These are phyloP conservation scores for Bretziella fagacearum DNA, from an alignment of 2,329 filamentous ascomycete genomes.

Conservation along the genomic window DNA sequence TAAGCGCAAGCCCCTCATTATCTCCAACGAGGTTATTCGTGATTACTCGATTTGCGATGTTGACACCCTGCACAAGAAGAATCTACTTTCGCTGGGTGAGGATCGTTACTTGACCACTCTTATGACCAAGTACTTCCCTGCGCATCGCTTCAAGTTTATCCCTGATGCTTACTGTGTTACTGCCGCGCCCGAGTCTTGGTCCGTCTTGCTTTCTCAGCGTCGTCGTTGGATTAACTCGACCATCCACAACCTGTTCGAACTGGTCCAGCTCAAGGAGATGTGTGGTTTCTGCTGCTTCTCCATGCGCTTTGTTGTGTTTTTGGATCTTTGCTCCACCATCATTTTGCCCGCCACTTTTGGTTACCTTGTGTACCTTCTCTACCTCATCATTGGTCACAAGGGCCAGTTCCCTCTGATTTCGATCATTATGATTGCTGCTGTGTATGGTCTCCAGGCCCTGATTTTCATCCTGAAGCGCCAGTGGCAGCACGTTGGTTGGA, in stretches of 20 bases:
- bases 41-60: constrained; percentile 83
- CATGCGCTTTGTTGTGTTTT: constrained; percentile 91
- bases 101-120: constrained; percentile 94
- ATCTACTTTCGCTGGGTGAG: constrained; percentile 80
- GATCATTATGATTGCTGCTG: constrained; percentile 70
- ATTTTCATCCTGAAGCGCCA: constrained; percentile 95
- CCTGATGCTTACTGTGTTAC: constrained; percentile 86
- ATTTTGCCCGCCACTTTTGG: constrained; percentile 77
- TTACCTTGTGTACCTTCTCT: constrained; percentile 79
- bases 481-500: constrained; percentile 98
- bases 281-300: constrained; percentile 98
- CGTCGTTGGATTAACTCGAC: constrained; percentile 99
- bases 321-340: constrained; percentile 84
- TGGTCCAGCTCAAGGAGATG: constrained; percentile 80
- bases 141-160: constrained; percentile 92
- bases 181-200: constrained; percentile 86
- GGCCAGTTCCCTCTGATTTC: constrained; percentile 77
- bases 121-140: constrained; percentile 95
- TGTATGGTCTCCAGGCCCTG: constrained; percentile 88
- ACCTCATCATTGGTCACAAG: constrained; percentile 47
- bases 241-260: constrained; percentile 84
- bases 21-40: constrained; percentile 69
- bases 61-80: constrained; percentile 95
- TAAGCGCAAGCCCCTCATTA: constrained; percentile 85
- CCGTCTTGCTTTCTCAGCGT: constrained; percentile 87